Base-by-base conservation (phyloP, 192 early-diverging fungal genomes). In the Endogone sp. region DNA sequence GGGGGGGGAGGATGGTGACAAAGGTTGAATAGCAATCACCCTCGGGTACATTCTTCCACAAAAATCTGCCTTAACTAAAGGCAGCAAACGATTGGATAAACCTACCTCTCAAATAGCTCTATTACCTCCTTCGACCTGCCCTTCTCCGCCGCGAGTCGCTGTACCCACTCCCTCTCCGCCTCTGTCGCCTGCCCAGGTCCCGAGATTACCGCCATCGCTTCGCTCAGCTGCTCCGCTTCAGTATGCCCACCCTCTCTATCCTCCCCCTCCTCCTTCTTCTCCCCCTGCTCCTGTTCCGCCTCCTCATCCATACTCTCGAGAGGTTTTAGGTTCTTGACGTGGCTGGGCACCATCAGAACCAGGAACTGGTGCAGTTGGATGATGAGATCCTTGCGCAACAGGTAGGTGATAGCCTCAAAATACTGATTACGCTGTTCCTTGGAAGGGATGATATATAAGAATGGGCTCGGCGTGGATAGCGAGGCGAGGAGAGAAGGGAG, bases 321-420 rank as follows among this genome's bases (percentile, higher is more conserved):
- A 1, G 79, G 76, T 63, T 79, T 84, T 22, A 66, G 64, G 2
- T 54, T 65, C 13, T 72, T 65, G 24, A 90, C 84, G 31, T 88
- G 82, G 70, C 74, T 81, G 0, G 89, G 89, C 22, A 89, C 82
- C 60, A 90, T 72, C 25, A 91, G 66, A 22, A 88, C 63, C 3
- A 91, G 77, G 72, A 90, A 95, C 64, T 90, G 93, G 71, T 97
- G 93, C 29, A 92, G 75, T 71, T 98, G 95, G 8, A 88, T 84
- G 23, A 96, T 82, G 4, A 90, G 63, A 29, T 88, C 85, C 67
- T 93, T 85, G 29, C 92, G 82, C 37, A 98, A 79, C 62, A 98
- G 73, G 67, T 89, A 91, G 2, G 90, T 91, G 27, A 96, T 77
- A 29, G 93, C 87, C 58, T 95, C 93, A n/a, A 94, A 79, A 63